Evolutionary conservation across 176 grass and related monocot genomes (phyloP).

Genomic region (Luzula sylvatica): DNA sequence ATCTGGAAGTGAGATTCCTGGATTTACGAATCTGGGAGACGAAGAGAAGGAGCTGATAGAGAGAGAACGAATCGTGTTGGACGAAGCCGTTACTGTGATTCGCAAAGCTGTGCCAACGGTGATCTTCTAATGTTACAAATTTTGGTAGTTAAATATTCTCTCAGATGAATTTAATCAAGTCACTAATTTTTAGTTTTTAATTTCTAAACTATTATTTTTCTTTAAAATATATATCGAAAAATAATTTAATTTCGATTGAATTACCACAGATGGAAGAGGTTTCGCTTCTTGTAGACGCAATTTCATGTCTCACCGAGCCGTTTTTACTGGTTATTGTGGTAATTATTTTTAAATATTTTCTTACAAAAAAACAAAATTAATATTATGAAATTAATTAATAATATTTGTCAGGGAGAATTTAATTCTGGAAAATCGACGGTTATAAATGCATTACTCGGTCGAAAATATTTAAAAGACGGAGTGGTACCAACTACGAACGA

Average conservation of each 20-base stretch:
- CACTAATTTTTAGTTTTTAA: slow-evolving; percentile 6
- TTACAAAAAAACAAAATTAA: background rate
- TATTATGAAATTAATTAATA: background rate
- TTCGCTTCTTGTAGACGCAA: slow-evolving; percentile 86
- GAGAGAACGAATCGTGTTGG: slow-evolving; percentile 49
- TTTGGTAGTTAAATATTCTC: slow-evolving; percentile 87
- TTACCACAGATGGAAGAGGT: slow-evolving; percentile 92
- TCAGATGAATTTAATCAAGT: slow-evolving; percentile 40
- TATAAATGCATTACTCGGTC: slow-evolving; percentile 95
- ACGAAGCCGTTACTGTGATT: slow-evolving; percentile 64
- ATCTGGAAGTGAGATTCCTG: slow-evolving; percentile 45
- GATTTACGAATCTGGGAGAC: slow-evolving; percentile 80
- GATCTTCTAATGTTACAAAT: slow-evolving; percentile 98
- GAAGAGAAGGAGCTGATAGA: slow-evolving; percentile 57
- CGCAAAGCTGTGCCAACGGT: slow-evolving; percentile 92
- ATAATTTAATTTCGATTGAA: slow-evolving; percentile 37
- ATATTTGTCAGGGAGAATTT: slow-evolving; percentile 76
- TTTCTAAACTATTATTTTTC: slow-evolving; percentile 4
- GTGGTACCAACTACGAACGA: slow-evolving; percentile 92
- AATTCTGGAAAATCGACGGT: slow-evolving; percentile 96
- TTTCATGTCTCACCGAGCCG: slow-evolving; percentile 84
- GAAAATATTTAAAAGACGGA: slow-evolving; percentile 77
- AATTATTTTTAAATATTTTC: slow-evolving; percentile 41
- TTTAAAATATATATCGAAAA: slow-evolving; percentile 33
- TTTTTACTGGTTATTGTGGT: slow-evolving; percentile 99